Base-by-base conservation (phyloP, 2,329 filamentous ascomycete species). In the Cladobotryum mycophilum region DNA sequence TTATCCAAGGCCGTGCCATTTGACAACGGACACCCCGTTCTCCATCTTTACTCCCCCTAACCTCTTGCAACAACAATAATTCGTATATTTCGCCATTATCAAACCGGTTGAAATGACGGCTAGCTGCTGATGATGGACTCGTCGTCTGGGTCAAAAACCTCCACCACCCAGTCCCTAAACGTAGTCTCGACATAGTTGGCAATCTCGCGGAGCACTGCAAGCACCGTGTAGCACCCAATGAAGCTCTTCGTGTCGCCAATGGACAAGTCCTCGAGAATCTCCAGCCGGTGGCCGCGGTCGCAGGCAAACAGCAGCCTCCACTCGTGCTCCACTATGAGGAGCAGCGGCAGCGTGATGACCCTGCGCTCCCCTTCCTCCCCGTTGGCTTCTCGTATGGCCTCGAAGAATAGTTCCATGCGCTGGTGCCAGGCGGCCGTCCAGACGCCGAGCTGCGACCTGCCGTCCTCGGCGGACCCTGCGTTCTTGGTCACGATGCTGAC, bases 241-340 rank as follows among this genome's bases (percentile, higher is more conserved):
- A 49, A 49, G 40, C 47, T 41, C 38, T 35, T 49, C 5, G 47
- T 49, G n/a, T 44, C 47, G 47, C 47, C 40, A 4, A 49, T 49
- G 8, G 30, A n/a, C 4, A 49, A n/a, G 33, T 44, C 33, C 38
- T 52, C 45, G 22, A 52, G 15, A 25, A 52, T 48, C 22, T 52
- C 40, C 45, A 48, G 33, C 12, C 14, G 12, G 42, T 48, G 45
- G 2, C 45, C 52, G 35, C 41, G 37, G 20, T 54, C 52, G 12
- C 35, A 54, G 7, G 52, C 52, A 51, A 54, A 48, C 35, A 48
- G 35, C 2, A 54, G 48, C 11, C 36, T 33, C 52, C 52, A 54
- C 33, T 54, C 52, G 17, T 54, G 44, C 30, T 54, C 48, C 14
- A 51, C 37, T 15, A 51, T 47, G 7, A 54, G 34, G 7, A 54